Conservation (phyloP, 2,329 filamentous ascomycete species). For the Rugonectria rugulosa region DNA sequence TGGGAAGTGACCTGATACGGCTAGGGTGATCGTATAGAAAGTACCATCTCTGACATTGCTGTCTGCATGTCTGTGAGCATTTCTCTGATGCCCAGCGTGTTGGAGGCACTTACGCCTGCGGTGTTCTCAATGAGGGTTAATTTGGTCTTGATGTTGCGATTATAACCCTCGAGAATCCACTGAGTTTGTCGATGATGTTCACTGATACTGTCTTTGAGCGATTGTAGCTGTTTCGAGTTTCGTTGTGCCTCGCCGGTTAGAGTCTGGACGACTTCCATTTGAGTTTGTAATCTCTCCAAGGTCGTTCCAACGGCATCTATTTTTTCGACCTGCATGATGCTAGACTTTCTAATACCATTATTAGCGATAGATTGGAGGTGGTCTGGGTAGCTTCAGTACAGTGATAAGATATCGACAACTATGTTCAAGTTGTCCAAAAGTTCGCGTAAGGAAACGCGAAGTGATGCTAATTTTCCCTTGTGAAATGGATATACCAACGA, state of each 20-base stretch:
- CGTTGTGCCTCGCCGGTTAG: background rate
- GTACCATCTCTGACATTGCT: background rate
- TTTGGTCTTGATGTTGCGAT: no score
- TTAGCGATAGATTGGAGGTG: background rate
- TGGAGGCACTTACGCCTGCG: no score
- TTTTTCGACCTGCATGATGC: background rate
- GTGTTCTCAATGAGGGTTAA: no score
- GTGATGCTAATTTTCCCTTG: background rate
- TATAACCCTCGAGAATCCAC: no score
- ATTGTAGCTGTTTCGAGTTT: no score
- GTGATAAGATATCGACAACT: background rate
- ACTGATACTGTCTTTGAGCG: no score
- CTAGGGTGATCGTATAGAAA: background rate
- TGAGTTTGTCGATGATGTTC: no score
- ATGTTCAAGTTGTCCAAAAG: background rate
- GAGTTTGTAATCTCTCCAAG: background rate
- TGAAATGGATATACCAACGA: constrained; percentile 5
- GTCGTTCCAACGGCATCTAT: background rate
- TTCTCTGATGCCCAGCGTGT: no score
- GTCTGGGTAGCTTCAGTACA: background rate
- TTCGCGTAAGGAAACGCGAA: background rate
- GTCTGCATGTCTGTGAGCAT: no score
- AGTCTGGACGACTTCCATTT: no score
- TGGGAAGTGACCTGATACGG: background rate
- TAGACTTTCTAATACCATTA: background rate